A percentile compares a stretch with the other conserved stretches of the same genome.
These are phyloP conservation scores for Geoglossum cookeanum DNA, from an alignment of 2,329 filamentous ascomycete genomes.

Conservation along the genomic window DNA sequence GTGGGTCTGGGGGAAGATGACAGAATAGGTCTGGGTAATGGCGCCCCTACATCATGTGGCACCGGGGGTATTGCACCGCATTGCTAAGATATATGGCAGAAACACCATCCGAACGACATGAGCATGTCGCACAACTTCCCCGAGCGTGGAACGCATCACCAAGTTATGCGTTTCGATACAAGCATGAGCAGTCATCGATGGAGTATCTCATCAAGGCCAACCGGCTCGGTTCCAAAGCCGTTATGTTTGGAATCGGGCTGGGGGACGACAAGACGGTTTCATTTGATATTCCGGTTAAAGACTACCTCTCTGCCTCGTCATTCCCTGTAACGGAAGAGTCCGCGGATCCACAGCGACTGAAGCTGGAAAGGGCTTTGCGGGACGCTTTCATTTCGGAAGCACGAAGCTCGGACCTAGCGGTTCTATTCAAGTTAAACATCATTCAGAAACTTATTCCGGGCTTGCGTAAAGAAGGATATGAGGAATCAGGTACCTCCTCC, in stretches of 20 bases:
- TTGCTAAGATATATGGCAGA: slow-evolving; percentile 21
- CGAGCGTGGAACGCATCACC: slow-evolving; percentile 62
- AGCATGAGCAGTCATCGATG: slow-evolving; percentile 69
- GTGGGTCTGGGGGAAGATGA: slow-evolving; percentile 73
- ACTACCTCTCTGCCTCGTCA: slow-evolving; percentile 50
- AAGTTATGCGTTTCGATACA: slow-evolving; percentile 65
- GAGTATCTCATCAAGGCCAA: slow-evolving; percentile 67
- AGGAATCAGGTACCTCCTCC: slow-evolving; percentile 19
- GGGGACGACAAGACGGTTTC: slow-evolving; percentile 66
- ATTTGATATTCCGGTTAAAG: slow-evolving; percentile 54
- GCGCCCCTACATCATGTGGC: neutral
- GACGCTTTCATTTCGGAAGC: slow-evolving; percentile 55
- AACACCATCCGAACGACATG: slow-evolving; percentile 33
- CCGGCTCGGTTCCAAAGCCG: slow-evolving; percentile 64
- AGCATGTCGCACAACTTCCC: slow-evolving; percentile 42
- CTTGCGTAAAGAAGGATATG: slow-evolving; percentile 59
- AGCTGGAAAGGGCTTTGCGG: slow-evolving; percentile 19
- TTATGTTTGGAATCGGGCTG: slow-evolving; percentile 59
- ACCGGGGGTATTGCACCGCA: neutral
- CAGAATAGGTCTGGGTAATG: slow-evolving; percentile 36
- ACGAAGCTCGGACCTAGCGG: slow-evolving; percentile 48
- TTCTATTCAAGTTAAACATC: slow-evolving; percentile 55
- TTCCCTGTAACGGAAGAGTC: slow-evolving; percentile 27
- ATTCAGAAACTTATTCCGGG: slow-evolving; percentile 69
- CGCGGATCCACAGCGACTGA: neutral